A percentile compares a stretch with the other conserved stretches of the same genome.
Conservation (phyloP, 2,329 filamentous ascomycete species). For the Ascochyta pisi region DNA sequence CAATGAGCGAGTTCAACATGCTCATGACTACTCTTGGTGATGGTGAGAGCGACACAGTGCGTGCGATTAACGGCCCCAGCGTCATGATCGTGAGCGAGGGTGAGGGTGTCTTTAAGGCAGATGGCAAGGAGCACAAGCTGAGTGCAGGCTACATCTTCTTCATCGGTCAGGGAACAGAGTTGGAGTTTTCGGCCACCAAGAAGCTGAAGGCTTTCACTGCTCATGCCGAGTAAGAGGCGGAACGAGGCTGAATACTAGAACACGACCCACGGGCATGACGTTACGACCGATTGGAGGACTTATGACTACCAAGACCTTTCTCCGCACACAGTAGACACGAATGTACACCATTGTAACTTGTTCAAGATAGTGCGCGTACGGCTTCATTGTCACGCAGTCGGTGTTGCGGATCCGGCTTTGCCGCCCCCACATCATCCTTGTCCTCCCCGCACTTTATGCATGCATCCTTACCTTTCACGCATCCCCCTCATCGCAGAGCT, state of each 20-base stretch:
- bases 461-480: background rate
- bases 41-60: constrained; percentile 66
- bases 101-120: constrained; percentile 62
- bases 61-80: constrained; percentile 64
- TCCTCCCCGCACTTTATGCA: constrained; percentile 34
- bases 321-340: constrained; percentile 20
- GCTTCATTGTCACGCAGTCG: constrained; percentile 2
- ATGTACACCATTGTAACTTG: constrained; percentile 16
- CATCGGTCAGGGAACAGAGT: constrained; percentile 64
- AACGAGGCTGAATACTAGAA: constrained; percentile 21
- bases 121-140: constrained; percentile 61
- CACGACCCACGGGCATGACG: constrained; percentile 13
- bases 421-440: constrained; percentile 33
- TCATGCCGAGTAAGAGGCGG: constrained; percentile 50
- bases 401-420: constrained; percentile 36
- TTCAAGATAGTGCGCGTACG: background rate
- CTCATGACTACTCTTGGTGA: constrained; percentile 63
- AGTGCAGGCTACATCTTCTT: constrained; percentile 71
- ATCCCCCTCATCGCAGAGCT: constrained; percentile 5
- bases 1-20: constrained; percentile 76
- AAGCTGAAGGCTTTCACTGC: constrained; percentile 59
- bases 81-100: constrained; percentile 69
- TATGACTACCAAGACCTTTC: constrained; percentile 17
- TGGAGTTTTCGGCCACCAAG: constrained; percentile 55
- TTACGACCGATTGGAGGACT: constrained; percentile 28